A percentile compares a stretch with the other conserved stretches of the same genome.
phyloP scores from a whole-genome alignment of 148 eudicot species.

The Amaranthus palmeri region DNA sequence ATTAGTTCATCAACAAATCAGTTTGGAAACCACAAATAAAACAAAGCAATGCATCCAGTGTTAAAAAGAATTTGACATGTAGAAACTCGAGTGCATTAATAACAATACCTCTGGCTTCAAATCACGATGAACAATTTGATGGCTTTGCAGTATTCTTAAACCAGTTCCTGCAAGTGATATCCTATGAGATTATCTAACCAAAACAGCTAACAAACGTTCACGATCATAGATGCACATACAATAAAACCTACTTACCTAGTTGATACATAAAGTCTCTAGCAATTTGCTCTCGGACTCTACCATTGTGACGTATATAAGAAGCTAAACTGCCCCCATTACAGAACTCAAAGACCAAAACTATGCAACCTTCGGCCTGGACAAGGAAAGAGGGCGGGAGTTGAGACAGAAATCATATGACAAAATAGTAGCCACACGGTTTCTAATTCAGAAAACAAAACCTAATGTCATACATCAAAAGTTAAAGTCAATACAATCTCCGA shows the following conservation, averaged over 20 bases:
- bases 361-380: slow-evolving; percentile 36
- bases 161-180: slow-evolving; percentile 38
- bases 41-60: not conserved
- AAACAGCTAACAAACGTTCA: not conserved
- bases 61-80: not conserved
- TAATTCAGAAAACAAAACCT: not conserved
- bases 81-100: not conserved
- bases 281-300: slow-evolving; percentile 36
- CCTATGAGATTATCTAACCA: not conserved
- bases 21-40: not conserved
- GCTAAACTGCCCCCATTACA: slow-evolving; percentile 49
- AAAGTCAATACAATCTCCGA: not conserved
- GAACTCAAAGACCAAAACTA: slow-evolving; percentile 41
- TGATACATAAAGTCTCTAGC: slow-evolving; percentile 42
- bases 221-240: not conserved
- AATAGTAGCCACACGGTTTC: not conserved
- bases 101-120: slow-evolving; percentile 44
- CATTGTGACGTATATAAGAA: slow-evolving; percentile 35
- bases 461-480: not conserved
- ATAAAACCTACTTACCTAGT: slow-evolving; percentile 25
- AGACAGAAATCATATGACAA: not conserved
- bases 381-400: not conserved
- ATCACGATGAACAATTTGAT: slow-evolving; percentile 43
- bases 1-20: no score
- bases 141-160: slow-evolving; percentile 30